Evolutionary conservation across 176 grass and related monocot species (phyloP), one percentile per base, ranked within the genome.

Genomic region (Bothriochloa decipiens): DNA sequence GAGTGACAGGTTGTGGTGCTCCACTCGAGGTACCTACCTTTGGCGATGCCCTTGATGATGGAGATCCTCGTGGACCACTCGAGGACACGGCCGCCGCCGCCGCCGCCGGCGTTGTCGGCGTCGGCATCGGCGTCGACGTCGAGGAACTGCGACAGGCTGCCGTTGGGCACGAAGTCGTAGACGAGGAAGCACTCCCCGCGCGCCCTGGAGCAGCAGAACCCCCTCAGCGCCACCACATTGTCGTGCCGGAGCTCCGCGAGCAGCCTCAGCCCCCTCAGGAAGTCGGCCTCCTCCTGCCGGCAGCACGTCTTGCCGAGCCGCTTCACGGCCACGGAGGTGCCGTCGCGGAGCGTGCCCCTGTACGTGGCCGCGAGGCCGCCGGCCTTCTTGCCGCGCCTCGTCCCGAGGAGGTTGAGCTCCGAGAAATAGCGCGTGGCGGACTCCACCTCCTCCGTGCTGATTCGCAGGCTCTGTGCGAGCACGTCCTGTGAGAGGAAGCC

Each of bases 401-500:
- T 36, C 13, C 83, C 87, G 47, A 95, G 86, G 35, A 95, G 79
- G 76, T 94, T 98, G 11, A 88, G 83, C 82, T 95, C 91, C 13
- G 91, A 98, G 82, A 98, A 98, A 87, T 94, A 96, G 75, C 93
- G 91, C 41, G 96, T 98, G 2, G 96, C 96, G 25, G 86, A 98
- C 86, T 98, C 93, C 33, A 98, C 83, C 60, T 98, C 96, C 87
- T 98, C 96, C 76, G 93, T 82, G 76, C 93, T 94, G 77, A 98
- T 84, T 66, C 71, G 73, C 8, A 91, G 79, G 76, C 85, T 95
- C 80, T 89, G 88, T 0, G 85, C 86, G 28, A 57, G 8, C 82
- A 85, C 92, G 70, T 89, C 88, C 70, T 90, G 84, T 33, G 86
- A 85, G 67, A 84, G 75, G 67, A 81, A 82, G 68, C 76, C 87